These are phyloP conservation scores for Yamadazyma endophytica DNA, from an alignment of 805 yeast genomes.

Conservation along the genomic window DNA sequence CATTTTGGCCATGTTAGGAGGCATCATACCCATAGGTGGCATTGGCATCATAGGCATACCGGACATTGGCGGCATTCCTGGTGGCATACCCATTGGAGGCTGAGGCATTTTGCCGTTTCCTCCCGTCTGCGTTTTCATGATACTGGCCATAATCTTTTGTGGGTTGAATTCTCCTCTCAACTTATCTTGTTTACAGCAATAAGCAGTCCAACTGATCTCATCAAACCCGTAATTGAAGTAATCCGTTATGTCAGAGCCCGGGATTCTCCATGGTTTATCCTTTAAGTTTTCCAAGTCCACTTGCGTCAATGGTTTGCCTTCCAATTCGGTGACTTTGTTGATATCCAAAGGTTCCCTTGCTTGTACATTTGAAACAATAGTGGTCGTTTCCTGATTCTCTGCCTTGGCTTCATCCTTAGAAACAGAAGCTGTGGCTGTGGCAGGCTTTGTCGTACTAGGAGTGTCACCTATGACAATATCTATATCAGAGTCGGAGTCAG, in stretches of 20 bases:
- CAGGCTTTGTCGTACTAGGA: conserved; percentile 28
- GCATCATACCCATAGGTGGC: conserved; percentile 10
- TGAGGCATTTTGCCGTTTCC: conserved; percentile 15
- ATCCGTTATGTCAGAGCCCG: conserved; percentile 93
- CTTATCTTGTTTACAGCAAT: conserved; percentile 83
- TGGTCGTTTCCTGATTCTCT: conserved; percentile 25
- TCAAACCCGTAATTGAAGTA: conserved; percentile 96
- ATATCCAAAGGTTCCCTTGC: conserved; percentile 53
- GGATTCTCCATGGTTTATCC: conserved; percentile 97
- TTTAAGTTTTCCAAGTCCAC: conserved; percentile 75
- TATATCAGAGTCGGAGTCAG: conserved; percentile 58
- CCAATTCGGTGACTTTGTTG: conserved; percentile 66
- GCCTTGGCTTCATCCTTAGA: conserved; percentile 13
- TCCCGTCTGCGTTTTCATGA: conserved; percentile 30
- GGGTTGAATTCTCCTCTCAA: conserved; percentile 78
- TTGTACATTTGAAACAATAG: conserved; percentile 29
- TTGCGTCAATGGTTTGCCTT: conserved; percentile 80
- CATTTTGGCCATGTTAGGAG: conserved; percentile 19
- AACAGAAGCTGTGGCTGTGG: conserved; percentile 1
- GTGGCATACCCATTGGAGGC: conserved; percentile 18
- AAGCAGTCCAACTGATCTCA: conserved; percentile 93
- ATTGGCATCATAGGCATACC: conserved; percentile 10
- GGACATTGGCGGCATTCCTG: conserved; percentile 12
- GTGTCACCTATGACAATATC: conserved; percentile 70
- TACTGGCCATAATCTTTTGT: conserved; percentile 66